Evolutionary conservation across 495 filamentous ascomycete species (phyloP).

Genomic region (Thozetella sp.): DNA sequence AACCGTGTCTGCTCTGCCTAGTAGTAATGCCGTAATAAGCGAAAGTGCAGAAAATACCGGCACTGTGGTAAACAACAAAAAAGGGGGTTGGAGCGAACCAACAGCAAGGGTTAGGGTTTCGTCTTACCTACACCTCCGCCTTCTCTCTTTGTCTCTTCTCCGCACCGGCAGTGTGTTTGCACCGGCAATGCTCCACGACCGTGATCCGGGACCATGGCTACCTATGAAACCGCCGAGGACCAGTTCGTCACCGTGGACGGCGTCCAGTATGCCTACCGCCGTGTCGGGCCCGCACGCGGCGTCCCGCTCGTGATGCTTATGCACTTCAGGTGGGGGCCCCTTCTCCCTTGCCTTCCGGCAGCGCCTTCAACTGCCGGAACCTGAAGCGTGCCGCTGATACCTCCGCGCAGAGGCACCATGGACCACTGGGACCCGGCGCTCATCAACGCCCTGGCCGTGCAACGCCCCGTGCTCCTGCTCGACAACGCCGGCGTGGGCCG

Average conservation of each 20-base stretch:
- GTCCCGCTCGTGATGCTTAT: constrained; percentile 29
- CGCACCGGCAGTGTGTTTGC: not conserved
- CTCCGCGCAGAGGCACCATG: constrained; percentile 17
- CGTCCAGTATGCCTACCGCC: constrained; percentile 21
- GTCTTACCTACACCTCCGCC: not conserved
- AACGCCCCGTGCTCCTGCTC: constrained; percentile 21
- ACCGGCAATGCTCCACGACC: no score
- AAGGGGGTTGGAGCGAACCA: not conserved
- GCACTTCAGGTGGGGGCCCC: constrained; percentile 21
- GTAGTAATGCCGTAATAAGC: no score
- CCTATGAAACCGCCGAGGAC: not conserved
- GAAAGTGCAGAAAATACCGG: not conserved
- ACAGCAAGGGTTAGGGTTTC: not conserved
- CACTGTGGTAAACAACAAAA: not conserved
- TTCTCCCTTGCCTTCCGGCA: not conserved
- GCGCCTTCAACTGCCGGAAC: not conserved
- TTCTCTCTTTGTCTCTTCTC: no score
- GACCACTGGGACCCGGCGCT: constrained; percentile 30
- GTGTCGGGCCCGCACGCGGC: constrained; percentile 19
- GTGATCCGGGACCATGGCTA: not conserved
- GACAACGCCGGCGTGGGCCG: constrained; percentile 26
- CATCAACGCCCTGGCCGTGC: constrained; percentile 19
- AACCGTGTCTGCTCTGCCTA: no score
- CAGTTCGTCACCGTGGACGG: not conserved
- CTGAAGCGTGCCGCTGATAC: not conserved